These are phyloP conservation scores for Heliamphora pulchella DNA, from an alignment of 179 eudicot species.

Conservation along the genomic window DNA sequence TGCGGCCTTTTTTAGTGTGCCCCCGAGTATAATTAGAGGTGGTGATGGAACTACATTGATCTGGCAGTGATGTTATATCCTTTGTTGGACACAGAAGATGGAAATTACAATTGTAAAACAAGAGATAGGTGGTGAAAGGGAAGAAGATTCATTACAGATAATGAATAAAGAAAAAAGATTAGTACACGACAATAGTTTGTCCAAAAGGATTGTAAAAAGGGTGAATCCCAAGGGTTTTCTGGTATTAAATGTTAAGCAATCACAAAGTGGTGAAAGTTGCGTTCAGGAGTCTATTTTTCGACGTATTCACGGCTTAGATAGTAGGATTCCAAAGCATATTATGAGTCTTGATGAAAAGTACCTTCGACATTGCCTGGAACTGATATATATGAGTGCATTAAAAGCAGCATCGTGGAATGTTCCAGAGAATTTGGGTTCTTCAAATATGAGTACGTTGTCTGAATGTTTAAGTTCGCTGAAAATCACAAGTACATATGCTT, in stretches of 20 bases:
- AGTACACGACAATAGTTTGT: slow-evolving; percentile 17
- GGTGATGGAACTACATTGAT: not conserved
- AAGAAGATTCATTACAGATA: slow-evolving; percentile 20
- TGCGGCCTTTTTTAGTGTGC: not conserved
- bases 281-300: slow-evolving; percentile 34
- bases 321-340: slow-evolving; percentile 51
- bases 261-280: slow-evolving; percentile 33
- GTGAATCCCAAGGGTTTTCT: slow-evolving; percentile 28
- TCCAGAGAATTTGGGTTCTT: slow-evolving; percentile 21
- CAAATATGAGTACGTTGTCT: slow-evolving; percentile 24
- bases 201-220: slow-evolving; percentile 24
- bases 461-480: slow-evolving; percentile 21
- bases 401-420: slow-evolving; percentile 35
- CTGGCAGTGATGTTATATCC: slow-evolving; percentile 17
- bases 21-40: not conserved
- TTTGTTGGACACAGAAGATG: slow-evolving; percentile 30
- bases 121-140: slow-evolving; percentile 26
- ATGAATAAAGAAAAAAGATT: slow-evolving; percentile 20
- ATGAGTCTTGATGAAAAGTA: slow-evolving; percentile 62
- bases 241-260: slow-evolving; percentile 26
- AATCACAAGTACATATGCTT: slow-evolving; percentile 23
- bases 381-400: slow-evolving; percentile 42
- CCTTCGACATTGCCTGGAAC: slow-evolving; percentile 56
- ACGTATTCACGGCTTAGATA: slow-evolving; percentile 25
- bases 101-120: slow-evolving; percentile 24